Base-by-base conservation (phyloP, 345 rosid genomes). In the Populus simonii region DNA sequence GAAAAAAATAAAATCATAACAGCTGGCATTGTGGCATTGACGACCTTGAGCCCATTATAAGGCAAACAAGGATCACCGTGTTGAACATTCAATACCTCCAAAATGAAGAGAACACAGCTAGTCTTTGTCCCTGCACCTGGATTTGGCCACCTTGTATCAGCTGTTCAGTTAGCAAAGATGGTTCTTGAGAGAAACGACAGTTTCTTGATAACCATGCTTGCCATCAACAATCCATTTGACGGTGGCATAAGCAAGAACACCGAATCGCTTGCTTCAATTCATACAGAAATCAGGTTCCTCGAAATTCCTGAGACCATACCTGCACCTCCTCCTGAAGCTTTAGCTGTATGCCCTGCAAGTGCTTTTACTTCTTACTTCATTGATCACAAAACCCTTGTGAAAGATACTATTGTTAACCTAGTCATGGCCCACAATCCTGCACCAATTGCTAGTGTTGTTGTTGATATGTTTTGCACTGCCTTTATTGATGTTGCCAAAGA, bases 401-500 rank as follows among this genome's bases (percentile, higher is more conserved):
- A 13, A 17, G 39, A 36, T 23, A 7, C 67, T 15, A 36, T 73
- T 36, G 16, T 57, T 36, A 55, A 22, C 6, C 76, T 18, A 2
- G 70, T 67, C 36, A 18, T 67, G 7, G 38, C 70, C 47, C 5
- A 0, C n/a, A 36, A 20, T 49, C 73, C 87, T 1, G 76, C 89
- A 13, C 49, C 20, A 33, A 80, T 91, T 1, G 91, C 87, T 11
- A 90, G 90, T 36, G 51, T 91, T 70, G 33, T 90, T 43, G 68
- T 89, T n/a, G 95, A 86, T 80, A 79, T 91, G 90, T 86, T 89
- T 59, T 89, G 88, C 77, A 84, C 80, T 0, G 8, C 71, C 2
- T 82, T 89, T 86, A 86, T 89, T 1, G 92, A 92, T 13, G 81
- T 86, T 3, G 93, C 91, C 0, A 74, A 81, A 49, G 90, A 90